Conservation (phyloP, 345 rosid genomes). For the Camelina laxa region DNA sequence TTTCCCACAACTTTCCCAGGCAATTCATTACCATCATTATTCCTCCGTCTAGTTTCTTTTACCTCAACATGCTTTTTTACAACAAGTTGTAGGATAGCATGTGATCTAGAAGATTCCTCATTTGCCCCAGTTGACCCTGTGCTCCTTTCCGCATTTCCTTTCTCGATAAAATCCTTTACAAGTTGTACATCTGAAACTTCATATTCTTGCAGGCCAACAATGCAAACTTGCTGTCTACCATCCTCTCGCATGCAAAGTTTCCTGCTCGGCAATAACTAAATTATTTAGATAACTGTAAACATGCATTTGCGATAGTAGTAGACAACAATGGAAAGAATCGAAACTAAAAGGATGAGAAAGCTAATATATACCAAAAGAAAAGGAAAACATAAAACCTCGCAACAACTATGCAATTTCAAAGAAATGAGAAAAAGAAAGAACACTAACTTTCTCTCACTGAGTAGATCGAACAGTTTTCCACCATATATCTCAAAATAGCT, state of each 20-base stretch:
- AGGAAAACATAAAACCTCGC: conserved; percentile 9
- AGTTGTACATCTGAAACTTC: conserved; percentile 95
- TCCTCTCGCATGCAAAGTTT: conserved; percentile 99
- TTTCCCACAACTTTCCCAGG: conserved; percentile 86
- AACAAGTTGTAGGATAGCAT: conserved; percentile 93
- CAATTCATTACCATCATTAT: conserved; percentile 78
- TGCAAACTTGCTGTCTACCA: conserved; percentile 98
- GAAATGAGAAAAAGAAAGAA: conserved; percentile 29
- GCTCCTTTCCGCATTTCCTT: conserved; percentile 93
- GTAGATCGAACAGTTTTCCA: conserved; percentile 96
- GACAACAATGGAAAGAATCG: conserved; percentile 9
- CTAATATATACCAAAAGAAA: conserved; percentile 17
- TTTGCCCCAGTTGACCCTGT: conserved; percentile 98
- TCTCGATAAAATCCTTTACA: conserved; percentile 91
- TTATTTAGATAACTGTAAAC: conserved; percentile 26
- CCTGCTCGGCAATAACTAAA: conserved; percentile 50
- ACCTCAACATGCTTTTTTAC: conserved; percentile 82
- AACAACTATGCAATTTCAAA: background rate
- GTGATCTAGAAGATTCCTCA: conserved; percentile 99
- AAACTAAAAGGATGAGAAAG: conserved; percentile 10
- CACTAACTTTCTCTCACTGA: conserved; percentile 87
- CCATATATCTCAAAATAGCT: conserved; percentile 98
- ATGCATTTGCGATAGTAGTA: conserved; percentile 14
- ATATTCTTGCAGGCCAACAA: conserved; percentile 96
- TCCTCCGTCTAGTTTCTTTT: conserved; percentile 82